Conservation (phyloP, 768 basidiomycete genomes). For the Tulasnella calospora region DNA sequence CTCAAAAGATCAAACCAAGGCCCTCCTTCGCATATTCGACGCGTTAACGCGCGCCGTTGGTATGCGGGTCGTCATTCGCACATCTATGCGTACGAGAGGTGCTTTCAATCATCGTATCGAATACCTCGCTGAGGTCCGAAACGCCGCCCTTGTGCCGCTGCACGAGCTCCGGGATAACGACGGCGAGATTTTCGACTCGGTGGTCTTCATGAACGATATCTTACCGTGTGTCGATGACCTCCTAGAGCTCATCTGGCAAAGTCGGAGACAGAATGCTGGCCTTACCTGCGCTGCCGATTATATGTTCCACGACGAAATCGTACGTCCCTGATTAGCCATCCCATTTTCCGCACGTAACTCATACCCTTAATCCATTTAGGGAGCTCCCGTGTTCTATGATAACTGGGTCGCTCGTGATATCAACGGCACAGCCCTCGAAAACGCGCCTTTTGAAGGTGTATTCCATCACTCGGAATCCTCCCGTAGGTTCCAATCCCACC, state of each 20-base stretch:
- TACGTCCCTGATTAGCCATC: slow-evolving; percentile 37
- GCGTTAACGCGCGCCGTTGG: slow-evolving; percentile 77
- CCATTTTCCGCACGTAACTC: not conserved
- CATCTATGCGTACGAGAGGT: slow-evolving; percentile 86
- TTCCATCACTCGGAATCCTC: slow-evolving; percentile 80
- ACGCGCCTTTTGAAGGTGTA: slow-evolving; percentile 90
- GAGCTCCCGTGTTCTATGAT: slow-evolving; percentile 92
- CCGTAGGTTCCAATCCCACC: slow-evolving; percentile 80
- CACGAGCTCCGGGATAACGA: slow-evolving; percentile 89
- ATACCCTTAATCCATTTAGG: slow-evolving; percentile 36
- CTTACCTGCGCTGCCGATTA: slow-evolving; percentile 98
- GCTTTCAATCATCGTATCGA: slow-evolving; percentile 99
- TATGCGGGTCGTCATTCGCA: slow-evolving; percentile 87
- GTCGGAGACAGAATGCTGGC: slow-evolving; percentile 86
- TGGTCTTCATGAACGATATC: slow-evolving; percentile 99
- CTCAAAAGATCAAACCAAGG: slow-evolving; percentile 98
- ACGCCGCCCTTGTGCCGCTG: slow-evolving; percentile 91
- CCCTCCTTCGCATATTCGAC: slow-evolving; percentile 90
- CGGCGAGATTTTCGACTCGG: slow-evolving; percentile 91
- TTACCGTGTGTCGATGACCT: slow-evolving; percentile 96
- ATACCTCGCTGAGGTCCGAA: slow-evolving; percentile 99
- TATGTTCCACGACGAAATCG: slow-evolving; percentile 97
- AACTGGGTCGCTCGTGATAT: slow-evolving; percentile 99
- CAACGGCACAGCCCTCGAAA: slow-evolving; percentile 97
- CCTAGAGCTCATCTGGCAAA: slow-evolving; percentile 96